Base-by-base conservation (phyloP, 164 flowering plant species). In the Magnolia sinica region DNA sequence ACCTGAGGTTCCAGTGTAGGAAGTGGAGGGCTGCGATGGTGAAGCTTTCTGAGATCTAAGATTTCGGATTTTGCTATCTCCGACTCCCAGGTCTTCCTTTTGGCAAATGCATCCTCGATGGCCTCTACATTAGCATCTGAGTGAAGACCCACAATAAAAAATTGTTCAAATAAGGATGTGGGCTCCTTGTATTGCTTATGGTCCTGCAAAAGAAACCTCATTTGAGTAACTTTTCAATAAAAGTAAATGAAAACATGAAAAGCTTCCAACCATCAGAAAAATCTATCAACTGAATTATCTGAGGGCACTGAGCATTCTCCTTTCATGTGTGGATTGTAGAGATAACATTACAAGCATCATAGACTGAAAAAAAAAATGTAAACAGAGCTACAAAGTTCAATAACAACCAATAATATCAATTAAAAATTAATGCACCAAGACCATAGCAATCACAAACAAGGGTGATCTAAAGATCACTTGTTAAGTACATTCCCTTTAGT, bases 1-100 rank as follows among this genome's bases (percentile, higher is more conserved):
- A 95, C 99, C 99, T 93, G 92, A 81, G 99, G 94, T 77, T 93
- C 95, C 86, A 93, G 65, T 22, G 81, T 66, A 7, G 95, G 97
- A 75, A 83, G 65, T 79, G 92, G 79, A 84, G 94, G 87, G 23
- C 86, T 89, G 1, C 76, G 82, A 67, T 85, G 55, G 71, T 86
- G 87, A 19, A 81, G 76, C 74, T 70, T 73, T 81, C 82, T 87
- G 65, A 73, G 75, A 76, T 92, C 94, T 49, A 75, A 1, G 11
- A 79, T 70, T 51, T 83, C 95, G 77, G 87, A 76, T 50, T 81
- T 88, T 66, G 77, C 79, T 84, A 84, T 83, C 75, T 90, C 87
- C 72, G 81, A 64, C 82, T 95, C 98, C 97, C 92, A 91, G 75
- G 81, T 90, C 84, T 91, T 95, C 82, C 87, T 88, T 77, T 76